These are phyloP conservation scores for Angophora floribunda DNA, from an alignment of 345 rosid genomes.

Conservation along the genomic window DNA sequence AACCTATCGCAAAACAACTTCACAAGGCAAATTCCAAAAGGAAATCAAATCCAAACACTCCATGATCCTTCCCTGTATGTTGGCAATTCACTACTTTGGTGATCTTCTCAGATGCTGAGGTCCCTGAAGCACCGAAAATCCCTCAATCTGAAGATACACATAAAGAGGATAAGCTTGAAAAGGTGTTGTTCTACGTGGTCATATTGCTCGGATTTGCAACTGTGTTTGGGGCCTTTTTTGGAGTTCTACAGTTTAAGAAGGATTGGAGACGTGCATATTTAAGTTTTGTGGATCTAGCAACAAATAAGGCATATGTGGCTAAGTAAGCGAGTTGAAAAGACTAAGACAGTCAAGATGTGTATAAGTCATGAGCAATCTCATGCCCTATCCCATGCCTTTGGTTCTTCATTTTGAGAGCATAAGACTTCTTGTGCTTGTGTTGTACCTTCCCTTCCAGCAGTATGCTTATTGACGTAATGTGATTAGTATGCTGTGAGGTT, in stretches of 20 bases:
- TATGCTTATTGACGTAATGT: neutral
- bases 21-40: neutral
- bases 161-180: neutral
- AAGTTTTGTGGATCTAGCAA: neutral
- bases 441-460: neutral
- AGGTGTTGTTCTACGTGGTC: no score
- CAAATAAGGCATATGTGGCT: neutral
- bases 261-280: neutral
- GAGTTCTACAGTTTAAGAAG: neutral
- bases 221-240: neutral
- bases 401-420: neutral
- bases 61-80: neutral
- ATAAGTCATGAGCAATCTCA: neutral
- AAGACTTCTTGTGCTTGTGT: neutral
- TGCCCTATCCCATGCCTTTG: neutral
- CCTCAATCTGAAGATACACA: neutral
- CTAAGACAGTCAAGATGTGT: neutral
- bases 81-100: neutral
- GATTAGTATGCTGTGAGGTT: neutral
- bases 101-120: neutral
- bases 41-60: neutral
- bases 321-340: neutral
- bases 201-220: neutral
- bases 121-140: neutral
- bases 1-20: slow-evolving; percentile 16